phyloP scores from a whole-genome alignment of 441 rosid genomes.

The Brassica hybrid region DNA sequence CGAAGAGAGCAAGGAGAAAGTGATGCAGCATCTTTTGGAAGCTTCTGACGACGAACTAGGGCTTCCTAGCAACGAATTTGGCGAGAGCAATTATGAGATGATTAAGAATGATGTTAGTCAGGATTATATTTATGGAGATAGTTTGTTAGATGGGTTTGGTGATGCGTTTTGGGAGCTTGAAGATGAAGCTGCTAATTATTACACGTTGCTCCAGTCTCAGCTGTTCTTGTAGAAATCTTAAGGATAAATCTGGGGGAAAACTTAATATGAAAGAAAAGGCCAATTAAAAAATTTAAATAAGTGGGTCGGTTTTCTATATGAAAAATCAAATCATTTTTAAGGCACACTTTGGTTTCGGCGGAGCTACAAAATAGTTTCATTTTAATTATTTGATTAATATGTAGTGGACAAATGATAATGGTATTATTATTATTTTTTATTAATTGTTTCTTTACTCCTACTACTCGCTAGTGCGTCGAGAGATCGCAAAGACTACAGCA shows the following conservation, averaged over 20 bases:
- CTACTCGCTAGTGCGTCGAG: neutral
- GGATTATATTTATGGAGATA: conserved; percentile 33
- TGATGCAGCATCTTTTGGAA: conserved; percentile 74
- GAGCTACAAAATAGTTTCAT: conserved; percentile 1
- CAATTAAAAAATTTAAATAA: neutral
- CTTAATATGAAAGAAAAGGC: conserved; percentile 9
- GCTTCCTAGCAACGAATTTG: conserved; percentile 56
- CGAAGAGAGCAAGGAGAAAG: conserved; percentile 43
- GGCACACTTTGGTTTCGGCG: conserved; percentile 24
- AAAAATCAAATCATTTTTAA: conserved; percentile 31
- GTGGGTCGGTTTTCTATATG: conserved; percentile 24
- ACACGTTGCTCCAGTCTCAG: conserved; percentile 69
- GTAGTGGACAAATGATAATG: conserved; percentile 1
- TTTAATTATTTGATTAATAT: conserved; percentile 27
- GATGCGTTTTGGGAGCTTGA: conserved; percentile 83
- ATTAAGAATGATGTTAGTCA: conserved; percentile 3
- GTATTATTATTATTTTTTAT: conserved; percentile 4
- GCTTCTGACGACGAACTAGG: conserved; percentile 92
- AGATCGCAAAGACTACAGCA: neutral
- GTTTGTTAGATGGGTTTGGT: conserved; percentile 42
- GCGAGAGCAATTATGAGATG: conserved; percentile 29
- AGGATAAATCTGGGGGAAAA: neutral
- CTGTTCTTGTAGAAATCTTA: conserved; percentile 56
- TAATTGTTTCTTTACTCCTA: too few species aligned
- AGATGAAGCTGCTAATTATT: conserved; percentile 76